A percentile compares a stretch with the other conserved stretches of the same genome.
Conservation (phyloP, 2,329 filamentous ascomycete species). For the Xylariaceae sp. region DNA sequence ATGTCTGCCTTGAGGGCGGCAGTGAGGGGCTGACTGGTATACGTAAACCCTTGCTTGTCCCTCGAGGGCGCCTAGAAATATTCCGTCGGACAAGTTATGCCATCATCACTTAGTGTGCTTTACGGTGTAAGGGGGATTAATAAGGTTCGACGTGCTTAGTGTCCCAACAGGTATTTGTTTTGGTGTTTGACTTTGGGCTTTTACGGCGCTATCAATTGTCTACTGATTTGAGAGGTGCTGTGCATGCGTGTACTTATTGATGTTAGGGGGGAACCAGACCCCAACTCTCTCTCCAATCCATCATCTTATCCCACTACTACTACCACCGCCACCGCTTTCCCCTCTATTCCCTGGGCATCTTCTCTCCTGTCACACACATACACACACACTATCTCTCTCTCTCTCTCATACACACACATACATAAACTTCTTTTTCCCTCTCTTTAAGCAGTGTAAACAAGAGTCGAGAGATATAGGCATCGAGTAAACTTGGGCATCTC, state of each 20-base stretch:
- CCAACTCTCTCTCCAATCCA: slow-evolving; percentile 14
- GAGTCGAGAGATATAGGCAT: background rate
- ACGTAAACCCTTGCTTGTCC: too few relatives aligned
- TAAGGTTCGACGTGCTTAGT: too few relatives aligned
- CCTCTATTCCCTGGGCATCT: background rate
- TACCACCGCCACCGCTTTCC: background rate
- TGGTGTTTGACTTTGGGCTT: too few relatives aligned
- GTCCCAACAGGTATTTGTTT: too few relatives aligned
- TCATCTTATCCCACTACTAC: background rate
- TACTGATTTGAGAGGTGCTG: too few relatives aligned
- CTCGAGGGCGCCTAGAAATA: too few relatives aligned
- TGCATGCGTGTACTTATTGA: too few relatives aligned
- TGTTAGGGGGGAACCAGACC: background rate
- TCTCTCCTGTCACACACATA: background rate
- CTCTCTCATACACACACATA: too few relatives aligned
- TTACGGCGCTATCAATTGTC: too few relatives aligned
- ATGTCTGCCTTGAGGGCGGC: slow-evolving; percentile 18
- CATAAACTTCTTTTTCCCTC: background rate
- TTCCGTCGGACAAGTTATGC: too few relatives aligned
- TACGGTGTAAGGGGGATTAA: background rate
- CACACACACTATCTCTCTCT: too few relatives aligned
- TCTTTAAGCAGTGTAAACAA: background rate
- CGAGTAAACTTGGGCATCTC: slow-evolving; percentile 6
- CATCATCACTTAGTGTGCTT: background rate
- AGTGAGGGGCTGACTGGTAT: slow-evolving; percentile 14